Base-by-base conservation (phyloP, 2,329 filamentous ascomycete species). In the Alternaria infectoria region DNA sequence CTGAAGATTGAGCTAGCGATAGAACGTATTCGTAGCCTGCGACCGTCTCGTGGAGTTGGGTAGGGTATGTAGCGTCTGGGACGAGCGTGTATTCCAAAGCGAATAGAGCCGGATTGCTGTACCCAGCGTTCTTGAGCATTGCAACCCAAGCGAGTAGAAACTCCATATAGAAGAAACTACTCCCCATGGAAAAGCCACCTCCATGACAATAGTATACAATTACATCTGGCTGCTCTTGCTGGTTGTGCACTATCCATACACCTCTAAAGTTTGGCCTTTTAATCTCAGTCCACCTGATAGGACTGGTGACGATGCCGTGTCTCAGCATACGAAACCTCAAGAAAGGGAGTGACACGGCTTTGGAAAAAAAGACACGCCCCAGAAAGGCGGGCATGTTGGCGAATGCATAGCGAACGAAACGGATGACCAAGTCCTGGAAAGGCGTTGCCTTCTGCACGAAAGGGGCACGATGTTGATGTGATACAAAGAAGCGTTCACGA, bases 181-280 rank as follows among this genome's bases (percentile, higher is more conserved):
- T 93, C 4, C 93, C 93, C 89, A 96, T 92, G 7, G 88, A 88
- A 77, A 96, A 96, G 0, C 93, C 93, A 21, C 93, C 93, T 15
- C 91, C 93, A 76, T 96, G 93, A 44, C 88, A 87, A 76, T 96
- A 96, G 76, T 93, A 95, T 2, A 96, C 80, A n/a, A 93, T 89
- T 59, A 96, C 82, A 75, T 96, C 92, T 0, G 92, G 90, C 57
- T 86, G 83, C 52, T 83, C 80, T 43, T 84, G 82, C 15, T 86
- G 84, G 69, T 92, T 85, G 47, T 86, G 81, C 45, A 86, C 86
- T 52, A 93, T 87, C 89, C 91, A 95, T 5, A 95, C 80, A 3
- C 92, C 92, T 62, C 84, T 84, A 61, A 89, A 86, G 49, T 80
- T 81, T 55, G 81, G 77, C 84, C 85, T 79, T 25, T 85, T 79